A percentile compares a stretch with the other conserved stretches of the same genome.
Evolutionary conservation across 2,329 filamentous ascomycete genomes (phyloP).

Genomic region (Sphaerulina vaccinii): DNA sequence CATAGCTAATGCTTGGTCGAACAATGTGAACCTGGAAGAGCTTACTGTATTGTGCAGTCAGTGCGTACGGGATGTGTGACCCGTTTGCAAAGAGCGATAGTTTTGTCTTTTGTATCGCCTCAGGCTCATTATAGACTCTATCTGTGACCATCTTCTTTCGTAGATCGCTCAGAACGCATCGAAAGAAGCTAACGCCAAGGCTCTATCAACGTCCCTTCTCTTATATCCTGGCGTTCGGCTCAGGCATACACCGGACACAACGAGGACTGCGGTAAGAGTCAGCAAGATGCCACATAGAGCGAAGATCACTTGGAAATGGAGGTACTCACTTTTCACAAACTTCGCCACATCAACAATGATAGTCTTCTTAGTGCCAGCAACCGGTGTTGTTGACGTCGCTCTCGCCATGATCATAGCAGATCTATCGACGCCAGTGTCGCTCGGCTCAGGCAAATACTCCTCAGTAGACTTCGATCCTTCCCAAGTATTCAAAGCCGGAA

Average conservation of each 20-base stretch:
- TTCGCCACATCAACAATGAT: constrained; percentile 46
- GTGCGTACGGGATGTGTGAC: no score
- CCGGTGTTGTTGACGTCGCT: neutral
- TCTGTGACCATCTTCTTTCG: no score
- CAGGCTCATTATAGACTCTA: no score
- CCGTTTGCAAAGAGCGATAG: no score
- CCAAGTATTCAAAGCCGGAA: neutral
- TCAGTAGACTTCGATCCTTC: neutral
- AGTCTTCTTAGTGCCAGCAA: constrained; percentile 32
- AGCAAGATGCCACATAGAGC: constrained; percentile 1
- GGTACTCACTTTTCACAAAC: constrained; percentile 45
- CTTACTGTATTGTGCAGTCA: no score
- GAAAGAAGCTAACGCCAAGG: constrained; percentile 36
- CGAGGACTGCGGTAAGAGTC: constrained; percentile 31
- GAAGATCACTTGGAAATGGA: neutral
- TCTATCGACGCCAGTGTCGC: neutral
- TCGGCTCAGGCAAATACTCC: neutral
- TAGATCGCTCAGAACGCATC: constrained; percentile 28
- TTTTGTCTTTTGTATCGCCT: no score
- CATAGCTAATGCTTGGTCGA: no score
- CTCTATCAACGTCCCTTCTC: constrained; percentile 44
- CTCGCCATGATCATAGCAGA: neutral
- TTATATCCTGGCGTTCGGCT: constrained; percentile 47
- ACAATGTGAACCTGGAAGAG: no score
- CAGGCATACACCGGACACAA: constrained; percentile 42